Evolutionary conservation across 1,139 yeast genomes (phyloP).

Genomic region (Sporopachydermia cereana): DNA sequence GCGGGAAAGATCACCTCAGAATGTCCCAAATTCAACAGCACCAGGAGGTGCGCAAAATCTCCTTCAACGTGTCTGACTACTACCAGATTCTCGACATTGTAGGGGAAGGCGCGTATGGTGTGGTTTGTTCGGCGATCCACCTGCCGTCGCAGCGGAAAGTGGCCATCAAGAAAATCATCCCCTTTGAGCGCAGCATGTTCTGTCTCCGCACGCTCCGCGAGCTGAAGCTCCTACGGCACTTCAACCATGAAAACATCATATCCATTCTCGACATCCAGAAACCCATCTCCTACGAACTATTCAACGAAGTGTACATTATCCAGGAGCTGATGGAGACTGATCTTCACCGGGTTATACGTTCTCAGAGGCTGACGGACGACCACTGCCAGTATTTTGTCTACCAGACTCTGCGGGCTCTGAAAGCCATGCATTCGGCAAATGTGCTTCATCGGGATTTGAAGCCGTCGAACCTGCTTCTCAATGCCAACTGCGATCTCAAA

Average conservation of each 20-base stretch:
- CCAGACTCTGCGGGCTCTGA: constrained; percentile 82
- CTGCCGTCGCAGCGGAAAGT: constrained; percentile 82
- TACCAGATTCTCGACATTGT: constrained; percentile 77
- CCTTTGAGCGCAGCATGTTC: constrained; percentile 86
- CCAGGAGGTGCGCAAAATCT: constrained; percentile 35
- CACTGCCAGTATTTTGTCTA: constrained; percentile 89
- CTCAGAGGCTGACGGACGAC: constrained; percentile 79
- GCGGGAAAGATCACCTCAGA: too few relatives aligned
- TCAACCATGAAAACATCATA: constrained; percentile 85
- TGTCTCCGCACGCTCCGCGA: constrained; percentile 86
- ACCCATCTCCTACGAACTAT: constrained; percentile 63
- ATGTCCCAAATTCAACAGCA: background rate
- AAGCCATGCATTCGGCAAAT: constrained; percentile 82
- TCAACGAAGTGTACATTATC: constrained; percentile 80
- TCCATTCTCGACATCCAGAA: constrained; percentile 84
- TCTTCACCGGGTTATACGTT: constrained; percentile 76
- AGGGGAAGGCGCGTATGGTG: constrained; percentile 98
- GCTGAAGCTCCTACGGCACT: constrained; percentile 75
- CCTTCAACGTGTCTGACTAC: constrained; percentile 81
- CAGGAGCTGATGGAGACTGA: constrained; percentile 98
- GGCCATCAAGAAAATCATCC: constrained; percentile 90
- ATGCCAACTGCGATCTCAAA: constrained; percentile 88
- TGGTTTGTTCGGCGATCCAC: constrained; percentile 88
- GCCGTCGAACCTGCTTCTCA: constrained; percentile 76
- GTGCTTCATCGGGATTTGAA: constrained; percentile 89